Evolutionary conservation across 345 rosid genomes (phyloP), one percentile per base, ranked within the genome.

Genomic region (Erysimum cheiranthoides): DNA sequence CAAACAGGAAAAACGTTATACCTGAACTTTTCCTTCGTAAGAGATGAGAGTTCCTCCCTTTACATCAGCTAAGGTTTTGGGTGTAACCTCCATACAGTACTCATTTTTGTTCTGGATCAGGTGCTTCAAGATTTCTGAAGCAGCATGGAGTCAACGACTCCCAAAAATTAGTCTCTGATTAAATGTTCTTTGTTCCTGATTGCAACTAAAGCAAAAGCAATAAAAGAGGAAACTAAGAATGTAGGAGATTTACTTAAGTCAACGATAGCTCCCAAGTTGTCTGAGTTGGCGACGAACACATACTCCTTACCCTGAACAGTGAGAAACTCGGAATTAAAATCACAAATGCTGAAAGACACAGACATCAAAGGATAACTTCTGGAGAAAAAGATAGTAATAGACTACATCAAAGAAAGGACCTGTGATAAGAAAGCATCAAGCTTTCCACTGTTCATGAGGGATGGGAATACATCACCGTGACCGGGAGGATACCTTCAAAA

Each of bases 11-110:
- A n/a, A 8, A 14, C 27, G 50, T 0, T 31, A 7, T 87, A 91
- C 97, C 92, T 90, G 96, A 66, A 91, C 94, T 74, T 91, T 93
- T 53, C 96, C 97, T 76, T 91, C 97, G 60, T 93, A 93, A 68
- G 96, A 89, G 70, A 93, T 93, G 74, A 93, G 94, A 49, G 96
- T 91, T 71, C 98, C 98, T 74, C 97, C 96, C 82, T 93, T 91
- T 31, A 93, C 96, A 80, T 93, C 98, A 66, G 98, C 98, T 60
- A 89, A 76, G 70, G 98, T 91, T 81, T 93, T 93, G 73, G 98
- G 97, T 58, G 98, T 93, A 69, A 93, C 97, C 93, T 93, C 85
- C 79, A 80, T 57, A 75, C 98, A 93, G 68, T 89, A 93, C 66
- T 91, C 97, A 53, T 91, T 87, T 83, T 88, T 86, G 90, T 91